Percentiles rank a stretch among this genome's conserved stretches.
Evolutionary conservation across 2,329 filamentous ascomycete genomes (phyloP).

Genomic region (Chaetomium globosum): DNA sequence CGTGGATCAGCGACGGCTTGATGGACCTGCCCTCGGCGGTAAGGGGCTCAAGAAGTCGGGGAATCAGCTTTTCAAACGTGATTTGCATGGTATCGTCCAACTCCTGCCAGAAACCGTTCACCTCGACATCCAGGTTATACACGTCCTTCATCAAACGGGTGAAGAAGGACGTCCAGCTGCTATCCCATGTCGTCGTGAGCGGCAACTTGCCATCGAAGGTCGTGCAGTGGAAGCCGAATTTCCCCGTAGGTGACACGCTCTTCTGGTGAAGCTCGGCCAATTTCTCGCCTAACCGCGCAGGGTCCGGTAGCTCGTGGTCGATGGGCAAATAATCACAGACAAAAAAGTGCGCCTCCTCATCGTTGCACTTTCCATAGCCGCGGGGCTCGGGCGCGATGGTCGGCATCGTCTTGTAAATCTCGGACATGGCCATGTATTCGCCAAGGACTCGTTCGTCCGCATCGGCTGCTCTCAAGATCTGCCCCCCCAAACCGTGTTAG

Average conservation of each 20-base stretch:
- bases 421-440: slow-evolving; percentile 18
- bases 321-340: slow-evolving; percentile 42
- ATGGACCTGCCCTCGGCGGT: slow-evolving; percentile 39
- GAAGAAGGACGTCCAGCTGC: slow-evolving; percentile 31
- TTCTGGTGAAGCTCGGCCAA: slow-evolving; percentile 23
- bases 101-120: slow-evolving; percentile 4
- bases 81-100: slow-evolving; percentile 23
- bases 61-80: slow-evolving; percentile 37
- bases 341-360: slow-evolving; percentile 37
- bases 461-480: background rate
- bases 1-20: slow-evolving; percentile 41
- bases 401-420: slow-evolving; percentile 9
- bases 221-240: slow-evolving; percentile 44
- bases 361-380: slow-evolving; percentile 12
- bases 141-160: background rate
- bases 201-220: slow-evolving; percentile 39
- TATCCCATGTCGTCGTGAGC: slow-evolving; percentile 27
- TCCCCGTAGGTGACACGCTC: slow-evolving; percentile 38
- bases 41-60: slow-evolving; percentile 38
- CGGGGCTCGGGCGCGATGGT: slow-evolving; percentile 14
- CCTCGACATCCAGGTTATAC: slow-evolving; percentile 5
- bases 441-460: background rate
- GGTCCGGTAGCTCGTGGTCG: slow-evolving; percentile 34
- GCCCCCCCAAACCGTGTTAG: background rate
- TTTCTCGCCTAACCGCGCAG: slow-evolving; percentile 22